Evolutionary conservation across 148 eudicot genomes (phyloP).

Genomic region (Silene conica): DNA sequence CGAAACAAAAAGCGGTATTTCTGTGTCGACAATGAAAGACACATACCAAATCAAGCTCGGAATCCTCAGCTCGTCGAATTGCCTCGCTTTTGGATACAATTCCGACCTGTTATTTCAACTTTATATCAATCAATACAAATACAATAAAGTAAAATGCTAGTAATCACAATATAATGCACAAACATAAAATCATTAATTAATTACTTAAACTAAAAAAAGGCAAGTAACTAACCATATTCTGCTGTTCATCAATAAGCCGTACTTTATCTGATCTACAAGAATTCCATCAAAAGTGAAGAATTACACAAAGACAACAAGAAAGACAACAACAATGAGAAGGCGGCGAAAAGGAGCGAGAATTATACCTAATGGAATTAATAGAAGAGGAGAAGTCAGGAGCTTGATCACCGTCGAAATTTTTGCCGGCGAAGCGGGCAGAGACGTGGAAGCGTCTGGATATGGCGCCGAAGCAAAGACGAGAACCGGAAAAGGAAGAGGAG

Average conservation of each 20-base stretch:
- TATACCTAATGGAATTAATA: constrained; percentile 51
- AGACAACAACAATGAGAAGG: not conserved
- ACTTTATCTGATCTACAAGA: constrained; percentile 62
- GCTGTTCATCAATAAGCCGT: constrained; percentile 66
- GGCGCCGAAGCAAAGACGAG: constrained; percentile 27
- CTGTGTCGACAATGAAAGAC: not conserved
- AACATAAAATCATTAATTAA: not conserved
- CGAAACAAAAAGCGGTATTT: not conserved
- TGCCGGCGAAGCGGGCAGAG: constrained; percentile 44
- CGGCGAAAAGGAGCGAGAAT: not conserved
- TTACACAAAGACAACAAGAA: not conserved
- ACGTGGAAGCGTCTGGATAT: constrained; percentile 28
- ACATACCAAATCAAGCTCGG: constrained; percentile 75
- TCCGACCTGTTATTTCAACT: constrained; percentile 49
- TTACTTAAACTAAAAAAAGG: not conserved
- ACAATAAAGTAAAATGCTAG: not conserved
- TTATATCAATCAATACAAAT: not conserved
- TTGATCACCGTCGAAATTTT: constrained; percentile 41
- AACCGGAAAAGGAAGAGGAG: constrained; percentile 18
- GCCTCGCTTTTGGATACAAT: constrained; percentile 65
- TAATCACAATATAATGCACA: not conserved
- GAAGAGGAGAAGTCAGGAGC: constrained; percentile 45
- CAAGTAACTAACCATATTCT: constrained; percentile 53
- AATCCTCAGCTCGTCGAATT: constrained; percentile 66
- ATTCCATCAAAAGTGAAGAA: constrained; percentile 14